Evolutionary conservation across 352 stramenopile genomes (phyloP), one percentile per base, ranked within the genome.

Genomic region (Globisporangium yorkense): DNA sequence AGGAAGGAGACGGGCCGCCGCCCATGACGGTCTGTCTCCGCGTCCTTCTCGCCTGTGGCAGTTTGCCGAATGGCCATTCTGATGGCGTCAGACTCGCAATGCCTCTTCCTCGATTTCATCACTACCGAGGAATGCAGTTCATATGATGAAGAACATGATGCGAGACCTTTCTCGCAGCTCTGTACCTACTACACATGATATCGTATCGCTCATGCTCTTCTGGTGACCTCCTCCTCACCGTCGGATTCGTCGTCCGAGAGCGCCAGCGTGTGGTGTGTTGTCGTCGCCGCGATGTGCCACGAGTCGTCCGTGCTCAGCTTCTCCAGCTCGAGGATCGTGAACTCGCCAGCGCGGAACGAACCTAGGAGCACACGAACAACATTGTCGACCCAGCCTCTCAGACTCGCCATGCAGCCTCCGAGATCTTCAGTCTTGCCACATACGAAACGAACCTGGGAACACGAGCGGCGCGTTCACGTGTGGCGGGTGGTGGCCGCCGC

Each of bases 271-370:
- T 79, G 64, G 53, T 81, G 75, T 13, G 72, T 75, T 9, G 73
- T 75, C 48, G 77, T 65, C 10, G 68, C 63, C 35, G 66, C 66
- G 31, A 91, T 57, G 46, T 47, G 33, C 81, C 81, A 91, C 47
- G 72, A 71, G 43, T 68, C 74, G 40, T 88, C 77, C 10, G 67
- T 59, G 7, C 52, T 16, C 40, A 74, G 63, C 65, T 81, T 80
- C 48, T 81, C 77, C 0, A 92, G 65, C 58, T 90, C 66, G 5
- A 92, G 59, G n/a, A 89, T 80, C 15, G 71, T 88, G 54, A 87
- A 92, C 46, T 92, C 77, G n/a, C 82, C 78, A 40, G 72, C 41
- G 12, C 72, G 78, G 47, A 92, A 61, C 12, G 80, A 89, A 12
- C 82, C 82, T 92, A 18, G 16, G 12, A 5, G 2, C 10, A 13